A percentile compares a stretch with the other conserved stretches of the same genome.
Evolutionary conservation across 2,329 filamentous ascomycete genomes (phyloP).

Genomic region (Trichoderma koningii): DNA sequence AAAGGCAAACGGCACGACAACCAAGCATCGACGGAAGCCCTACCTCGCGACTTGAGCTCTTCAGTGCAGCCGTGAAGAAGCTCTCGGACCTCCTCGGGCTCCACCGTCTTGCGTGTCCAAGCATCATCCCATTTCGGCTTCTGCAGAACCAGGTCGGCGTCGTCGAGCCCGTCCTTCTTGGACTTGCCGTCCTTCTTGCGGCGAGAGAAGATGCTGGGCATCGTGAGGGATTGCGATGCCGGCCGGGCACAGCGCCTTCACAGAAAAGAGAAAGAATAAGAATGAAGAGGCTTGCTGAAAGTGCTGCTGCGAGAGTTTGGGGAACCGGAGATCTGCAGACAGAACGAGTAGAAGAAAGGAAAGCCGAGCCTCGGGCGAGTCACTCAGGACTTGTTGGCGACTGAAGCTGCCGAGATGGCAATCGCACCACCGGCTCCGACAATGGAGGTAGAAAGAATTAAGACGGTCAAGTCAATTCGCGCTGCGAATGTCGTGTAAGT

Average conservation of each 20-base stretch:
- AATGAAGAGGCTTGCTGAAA: background rate
- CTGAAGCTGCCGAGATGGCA: slow-evolving; percentile 12
- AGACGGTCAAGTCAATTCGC: slow-evolving; percentile 22
- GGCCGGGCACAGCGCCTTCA: background rate
- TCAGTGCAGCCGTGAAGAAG: slow-evolving; percentile 80
- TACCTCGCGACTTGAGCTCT: slow-evolving; percentile 94
- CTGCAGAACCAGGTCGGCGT: slow-evolving; percentile 55
- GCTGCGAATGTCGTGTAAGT: slow-evolving; percentile 24
- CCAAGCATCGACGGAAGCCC: slow-evolving; percentile 33
- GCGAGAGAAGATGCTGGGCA: slow-evolving; percentile 62
- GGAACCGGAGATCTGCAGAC: background rate
- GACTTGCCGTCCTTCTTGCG: slow-evolving; percentile 72
- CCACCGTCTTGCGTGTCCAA: slow-evolving; percentile 78
- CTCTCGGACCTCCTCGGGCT: slow-evolving; percentile 88
- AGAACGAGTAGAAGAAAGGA: slow-evolving; percentile 14
- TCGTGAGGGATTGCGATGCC: slow-evolving; percentile 38
- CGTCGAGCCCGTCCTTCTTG: slow-evolving; percentile 66
- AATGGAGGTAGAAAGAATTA: background rate
- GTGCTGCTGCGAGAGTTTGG: background rate
- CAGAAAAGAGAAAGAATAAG: background rate
- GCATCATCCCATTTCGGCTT: slow-evolving; percentile 87
- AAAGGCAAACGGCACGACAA: background rate
- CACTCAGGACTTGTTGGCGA: background rate
- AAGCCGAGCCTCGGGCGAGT: slow-evolving; percentile 12
- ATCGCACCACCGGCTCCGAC: slow-evolving; percentile 11